phyloP scores from a whole-genome alignment of 208 protist genomes.

The Borovskyia barvae region DNA sequence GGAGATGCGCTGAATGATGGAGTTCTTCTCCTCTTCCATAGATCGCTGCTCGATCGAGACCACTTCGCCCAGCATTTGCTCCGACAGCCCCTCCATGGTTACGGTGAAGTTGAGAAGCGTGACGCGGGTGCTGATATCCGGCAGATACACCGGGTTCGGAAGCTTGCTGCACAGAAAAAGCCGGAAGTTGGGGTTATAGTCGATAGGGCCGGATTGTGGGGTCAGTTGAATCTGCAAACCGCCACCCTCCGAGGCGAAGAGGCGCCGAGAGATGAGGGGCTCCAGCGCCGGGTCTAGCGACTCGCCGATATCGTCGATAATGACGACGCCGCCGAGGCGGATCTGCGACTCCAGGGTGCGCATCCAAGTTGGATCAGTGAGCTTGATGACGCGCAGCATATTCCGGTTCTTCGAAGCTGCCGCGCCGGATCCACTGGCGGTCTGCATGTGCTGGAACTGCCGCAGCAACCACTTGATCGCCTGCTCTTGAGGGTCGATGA shows the following conservation, averaged over 20 bases:
- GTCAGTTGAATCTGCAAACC: constrained; percentile 82
- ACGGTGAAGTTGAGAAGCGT: constrained; percentile 98
- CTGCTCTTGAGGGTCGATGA: constrained; percentile 97
- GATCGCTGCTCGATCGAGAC: constrained; percentile 92
- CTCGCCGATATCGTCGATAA: constrained; percentile 95
- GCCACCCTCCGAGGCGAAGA: constrained; percentile 78
- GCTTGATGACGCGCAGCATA: constrained; percentile 79
- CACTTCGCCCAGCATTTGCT: constrained; percentile 94
- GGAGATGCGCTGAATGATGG: constrained; percentile 90
- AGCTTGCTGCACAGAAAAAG: constrained; percentile 96
- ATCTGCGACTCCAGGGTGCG: constrained; percentile 92
- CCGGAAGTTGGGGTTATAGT: constrained; percentile 91
- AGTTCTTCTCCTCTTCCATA: constrained; percentile 95
- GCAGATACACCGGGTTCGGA: constrained; percentile 95
- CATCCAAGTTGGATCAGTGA: constrained; percentile 92
- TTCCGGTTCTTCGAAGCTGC: constrained; percentile 28
- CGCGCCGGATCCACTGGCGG: constrained; percentile 13
- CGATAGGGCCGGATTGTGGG: constrained; percentile 84
- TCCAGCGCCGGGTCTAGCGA: constrained; percentile 94
- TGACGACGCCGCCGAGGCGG: constrained; percentile 87
- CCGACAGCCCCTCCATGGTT: constrained; percentile 93
- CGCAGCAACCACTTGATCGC: constrained; percentile 93
- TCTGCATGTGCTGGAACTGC: constrained; percentile 51
- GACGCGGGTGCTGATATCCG: constrained; percentile 95
- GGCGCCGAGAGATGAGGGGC: constrained; percentile 88